These are phyloP conservation scores for Rachicladosporium sp. DNA, from an alignment of 2,329 filamentous ascomycete species.

Conservation along the genomic window DNA sequence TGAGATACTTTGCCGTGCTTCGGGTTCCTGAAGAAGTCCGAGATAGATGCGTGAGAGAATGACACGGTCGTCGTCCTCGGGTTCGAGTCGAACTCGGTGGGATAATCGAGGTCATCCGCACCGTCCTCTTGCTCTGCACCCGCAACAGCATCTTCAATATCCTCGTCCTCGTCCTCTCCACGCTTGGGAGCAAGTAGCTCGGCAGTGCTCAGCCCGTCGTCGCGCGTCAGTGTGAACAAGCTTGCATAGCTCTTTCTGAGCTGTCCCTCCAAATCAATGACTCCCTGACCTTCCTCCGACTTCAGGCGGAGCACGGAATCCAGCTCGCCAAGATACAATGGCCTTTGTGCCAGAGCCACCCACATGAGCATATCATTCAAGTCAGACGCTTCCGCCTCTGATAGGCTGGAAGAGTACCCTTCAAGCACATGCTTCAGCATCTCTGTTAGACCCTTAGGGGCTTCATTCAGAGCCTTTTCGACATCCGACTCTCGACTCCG, in stretches of 20 bases:
- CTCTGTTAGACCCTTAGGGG: conserved; percentile 32
- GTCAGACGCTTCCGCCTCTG: conserved; percentile 27
- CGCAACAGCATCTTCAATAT: not conserved
- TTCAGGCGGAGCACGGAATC: conserved; percentile 33
- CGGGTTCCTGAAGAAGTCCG: conserved; percentile 5
- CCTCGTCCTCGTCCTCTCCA: conserved; percentile 2
- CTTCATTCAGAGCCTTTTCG: conserved; percentile 19
- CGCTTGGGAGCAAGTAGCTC: conserved; percentile 2
- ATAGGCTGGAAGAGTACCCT: conserved; percentile 22
- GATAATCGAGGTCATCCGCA: conserved; percentile 1
- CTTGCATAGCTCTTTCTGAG: conserved; percentile 35
- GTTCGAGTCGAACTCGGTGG: conserved; percentile 5
- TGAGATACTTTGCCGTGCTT: conserved; percentile 3
- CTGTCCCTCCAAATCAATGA: conserved; percentile 28
- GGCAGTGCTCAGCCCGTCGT: conserved; percentile 5
- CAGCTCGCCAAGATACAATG: conserved; percentile 33
- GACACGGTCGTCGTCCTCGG: conserved; percentile 4
- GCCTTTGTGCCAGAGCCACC: conserved; percentile 34
- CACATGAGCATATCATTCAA: conserved; percentile 37
- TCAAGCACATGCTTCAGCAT: conserved; percentile 32
- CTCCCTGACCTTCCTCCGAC: conserved; percentile 27
- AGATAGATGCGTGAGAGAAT: conserved; percentile 5
- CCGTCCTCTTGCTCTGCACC: conserved; percentile 3
- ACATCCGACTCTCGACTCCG: conserved; percentile 16
- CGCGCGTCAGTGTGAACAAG: conserved; percentile 25